A percentile compares a stretch with the other conserved stretches of the same genome.
Conservation (phyloP, 2,329 filamentous ascomycete species). For the Sphaerostilbella broomeana region DNA sequence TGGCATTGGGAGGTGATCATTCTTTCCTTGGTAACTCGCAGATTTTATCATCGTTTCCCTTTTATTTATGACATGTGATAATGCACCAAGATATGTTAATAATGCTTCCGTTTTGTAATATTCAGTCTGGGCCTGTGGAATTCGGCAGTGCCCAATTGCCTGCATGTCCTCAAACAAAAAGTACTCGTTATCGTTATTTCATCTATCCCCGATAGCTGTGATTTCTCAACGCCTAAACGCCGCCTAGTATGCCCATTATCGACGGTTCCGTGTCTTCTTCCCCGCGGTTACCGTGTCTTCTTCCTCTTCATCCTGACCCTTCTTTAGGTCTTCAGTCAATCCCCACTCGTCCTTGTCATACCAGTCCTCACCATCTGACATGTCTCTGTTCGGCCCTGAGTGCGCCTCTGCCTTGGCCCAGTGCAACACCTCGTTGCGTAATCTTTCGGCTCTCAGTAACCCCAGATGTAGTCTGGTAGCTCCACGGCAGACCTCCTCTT, state of each 20-base stretch:
- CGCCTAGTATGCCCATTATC: conserved; percentile 20
- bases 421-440: conserved; percentile 63
- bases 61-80: no score
- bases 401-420: conserved; percentile 78
- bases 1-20: no score
- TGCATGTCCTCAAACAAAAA: conserved; percentile 3
- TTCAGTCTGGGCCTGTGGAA: not conserved
- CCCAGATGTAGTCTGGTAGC: conserved; percentile 62
- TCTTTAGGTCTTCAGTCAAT: conserved; percentile 66
- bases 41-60: no score
- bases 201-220: conserved; percentile 6
- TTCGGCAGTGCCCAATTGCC: no score
- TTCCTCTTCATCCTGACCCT: conserved; percentile 77
- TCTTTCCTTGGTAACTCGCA: no score
- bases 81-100: no score
- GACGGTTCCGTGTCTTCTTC: conserved; percentile 55
- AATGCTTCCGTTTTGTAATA: not conserved
- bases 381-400: conserved; percentile 56
- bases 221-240: conserved; percentile 10
- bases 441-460: conserved; percentile 64
- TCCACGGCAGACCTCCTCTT: conserved; percentile 73
- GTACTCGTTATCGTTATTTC: conserved; percentile 21
- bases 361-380: conserved; percentile 88
- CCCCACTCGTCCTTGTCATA: conserved; percentile 79
- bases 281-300: conserved; percentile 57